Base-by-base conservation (phyloP, 331 rosid species). In the Phaseolus coccineus region DNA sequence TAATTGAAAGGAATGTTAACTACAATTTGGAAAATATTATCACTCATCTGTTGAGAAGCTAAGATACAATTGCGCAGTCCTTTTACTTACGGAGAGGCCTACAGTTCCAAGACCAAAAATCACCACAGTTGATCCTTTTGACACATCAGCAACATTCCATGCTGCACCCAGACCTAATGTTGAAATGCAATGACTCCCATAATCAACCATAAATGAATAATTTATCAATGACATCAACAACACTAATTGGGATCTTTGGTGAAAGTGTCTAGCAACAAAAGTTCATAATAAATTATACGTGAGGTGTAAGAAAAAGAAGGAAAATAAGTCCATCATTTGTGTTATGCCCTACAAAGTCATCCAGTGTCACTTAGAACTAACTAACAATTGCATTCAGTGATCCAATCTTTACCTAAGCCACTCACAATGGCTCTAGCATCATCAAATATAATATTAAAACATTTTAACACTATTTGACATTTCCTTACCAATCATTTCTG, bases 41-140 rank as follows among this genome's bases (percentile, higher is more conserved):
- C 62, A 33, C 77, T 75, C 39, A 22, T 59, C 57, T 50, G 52
- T 39, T 61, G 27, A 35, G 64, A 79, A 73, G 73, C 57, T 64
- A 19, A 24, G 80, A 71, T 1, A 87, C 56, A 35, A 8, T 57
- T 40, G 46, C 37, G 7, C 44, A 74, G 78, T 70, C 67, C 48
- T 11, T 51, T 74, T 33, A 85, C 98, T 88, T 81, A 95, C 97
- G 76, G 99, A 92, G 66, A 95, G 97, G 85, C 97, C 99, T 73
- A 95, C 94, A 35, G 99, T 92, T 85, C 99, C 99, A 42, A 95
- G 98, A 81, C 99, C 99, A 82, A 90, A 95, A 83, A 95, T 90
- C 77, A 88, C 99, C 80, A 95, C 99, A 27, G 92, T 89, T 67
- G 98, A 93, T 78, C 97, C 99, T 80, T 89, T 74, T n/a, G 94